These are phyloP conservation scores for Kodamaea sp. DNA, from an alignment of 1,139 yeast species.

Conservation along the genomic window DNA sequence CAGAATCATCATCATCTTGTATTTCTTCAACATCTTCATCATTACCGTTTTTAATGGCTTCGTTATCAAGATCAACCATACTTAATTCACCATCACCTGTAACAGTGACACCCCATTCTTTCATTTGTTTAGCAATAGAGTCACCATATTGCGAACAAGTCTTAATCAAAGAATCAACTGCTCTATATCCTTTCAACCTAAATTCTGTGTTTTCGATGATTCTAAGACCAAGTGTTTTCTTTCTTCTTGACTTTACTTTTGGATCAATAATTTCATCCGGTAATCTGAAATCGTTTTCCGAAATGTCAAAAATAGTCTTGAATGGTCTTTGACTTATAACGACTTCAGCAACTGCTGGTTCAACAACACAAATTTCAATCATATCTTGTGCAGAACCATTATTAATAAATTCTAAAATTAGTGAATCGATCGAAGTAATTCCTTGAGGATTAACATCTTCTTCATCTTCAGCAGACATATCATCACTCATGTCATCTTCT, in stretches of 20 bases:
- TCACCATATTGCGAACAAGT: slow-evolving; percentile 79
- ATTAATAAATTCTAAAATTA: slow-evolving; percentile 74
- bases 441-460: slow-evolving; percentile 35
- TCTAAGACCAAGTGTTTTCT: slow-evolving; percentile 64
- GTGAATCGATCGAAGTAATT: slow-evolving; percentile 54
- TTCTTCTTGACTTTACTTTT: slow-evolving; percentile 29
- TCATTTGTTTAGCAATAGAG: slow-evolving; percentile 66
- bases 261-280: slow-evolving; percentile 21
- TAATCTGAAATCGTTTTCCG: slow-evolving; percentile 36
- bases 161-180: slow-evolving; percentile 85
- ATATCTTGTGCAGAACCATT: slow-evolving; percentile 72
- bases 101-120: slow-evolving; percentile 79
- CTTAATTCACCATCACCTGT: slow-evolving; percentile 63
- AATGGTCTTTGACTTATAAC: slow-evolving; percentile 70
- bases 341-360: slow-evolving; percentile 61
- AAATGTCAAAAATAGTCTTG: slow-evolving; percentile 51
- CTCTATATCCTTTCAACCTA: slow-evolving; percentile 83
- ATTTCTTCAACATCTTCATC: slow-evolving; percentile 23
- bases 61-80: slow-evolving; percentile 39
- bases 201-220: slow-evolving; percentile 67
- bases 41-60: slow-evolving; percentile 14
- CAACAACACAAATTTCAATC: slow-evolving; percentile 72
- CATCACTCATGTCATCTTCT: slow-evolving; percentile 35
- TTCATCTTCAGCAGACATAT: slow-evolving; percentile 37
- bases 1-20: background rate